These are phyloP conservation scores for Dothidotthia symphoricarpi DNA, from an alignment of 2,329 filamentous ascomycete species.

Conservation along the genomic window DNA sequence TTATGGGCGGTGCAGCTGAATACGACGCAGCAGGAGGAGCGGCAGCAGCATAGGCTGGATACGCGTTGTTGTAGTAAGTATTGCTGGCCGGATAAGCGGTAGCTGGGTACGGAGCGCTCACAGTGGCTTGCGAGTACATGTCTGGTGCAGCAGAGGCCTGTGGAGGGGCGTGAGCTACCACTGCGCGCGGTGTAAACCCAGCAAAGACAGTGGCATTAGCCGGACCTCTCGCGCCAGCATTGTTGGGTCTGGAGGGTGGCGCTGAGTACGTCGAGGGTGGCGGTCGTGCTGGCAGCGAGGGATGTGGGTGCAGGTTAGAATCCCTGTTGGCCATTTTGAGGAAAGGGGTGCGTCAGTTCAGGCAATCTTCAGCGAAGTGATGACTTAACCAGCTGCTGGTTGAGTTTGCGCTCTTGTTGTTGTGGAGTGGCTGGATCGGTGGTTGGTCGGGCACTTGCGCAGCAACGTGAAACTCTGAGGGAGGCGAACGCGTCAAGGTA, in stretches of 20 bases:
- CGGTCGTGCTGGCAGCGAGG: conserved; percentile 74
- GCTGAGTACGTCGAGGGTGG: conserved; percentile 62
- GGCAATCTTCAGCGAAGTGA: conserved; percentile 16
- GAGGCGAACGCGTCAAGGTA: background rate
- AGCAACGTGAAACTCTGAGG: conserved; percentile 1
- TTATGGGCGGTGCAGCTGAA: conserved; percentile 21
- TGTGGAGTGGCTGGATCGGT: conserved; percentile 7
- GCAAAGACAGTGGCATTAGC: conserved; percentile 45
- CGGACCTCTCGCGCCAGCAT: conserved; percentile 28
- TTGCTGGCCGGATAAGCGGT: conserved; percentile 43
- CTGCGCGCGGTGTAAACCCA: conserved; percentile 60
- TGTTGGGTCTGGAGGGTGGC: conserved; percentile 55
- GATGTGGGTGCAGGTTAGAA: conserved; percentile 44
- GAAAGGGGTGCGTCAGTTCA: conserved; percentile 14
- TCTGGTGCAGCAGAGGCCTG: conserved; percentile 41
- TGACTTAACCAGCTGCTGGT: conserved; percentile 24
- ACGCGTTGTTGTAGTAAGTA: conserved; percentile 65
- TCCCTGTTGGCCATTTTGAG: conserved; percentile 20
- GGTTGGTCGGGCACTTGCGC: conserved; percentile 2
- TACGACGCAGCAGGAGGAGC: conserved; percentile 21
- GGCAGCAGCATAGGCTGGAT: conserved; percentile 61
- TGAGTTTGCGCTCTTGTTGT: conserved; percentile 6
- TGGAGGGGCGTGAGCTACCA: conserved; percentile 41
- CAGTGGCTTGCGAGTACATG: conserved; percentile 42
- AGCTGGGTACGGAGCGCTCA: conserved; percentile 44